A percentile compares a stretch with the other conserved stretches of the same genome.
phyloP scores from a whole-genome alignment of 345 rosid genomes.

The Salix koriyanagi region DNA sequence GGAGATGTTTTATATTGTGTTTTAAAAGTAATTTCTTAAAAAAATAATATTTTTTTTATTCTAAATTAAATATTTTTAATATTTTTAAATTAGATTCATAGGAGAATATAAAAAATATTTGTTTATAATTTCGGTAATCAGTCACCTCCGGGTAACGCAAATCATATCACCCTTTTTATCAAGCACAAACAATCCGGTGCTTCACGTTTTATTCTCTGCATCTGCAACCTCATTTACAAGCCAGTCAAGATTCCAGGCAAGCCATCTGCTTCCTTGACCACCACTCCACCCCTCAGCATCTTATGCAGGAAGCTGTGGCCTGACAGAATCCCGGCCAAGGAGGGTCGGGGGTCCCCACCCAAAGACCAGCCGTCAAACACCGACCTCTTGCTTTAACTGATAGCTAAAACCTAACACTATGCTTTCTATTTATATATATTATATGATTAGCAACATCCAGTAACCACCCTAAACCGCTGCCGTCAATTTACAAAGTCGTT shows the following conservation, averaged over 20 bases:
- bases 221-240: neutral
- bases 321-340: neutral
- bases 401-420: neutral
- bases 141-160: neutral
- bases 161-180: neutral
- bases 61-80: fast-evolving
- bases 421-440: neutral
- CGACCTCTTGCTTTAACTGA: slow-evolving; percentile 7
- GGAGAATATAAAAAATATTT: too few relatives aligned
- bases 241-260: slow-evolving; percentile 3
- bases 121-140: too few relatives aligned
- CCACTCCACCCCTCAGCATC: slow-evolving; percentile 5
- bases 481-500: neutral
- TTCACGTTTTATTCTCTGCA: neutral
- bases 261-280: neutral
- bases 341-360: neutral
- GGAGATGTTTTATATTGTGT: too few relatives aligned
- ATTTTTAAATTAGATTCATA: too few relatives aligned
- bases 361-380: neutral
- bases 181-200: neutral
- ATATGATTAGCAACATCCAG: neutral
- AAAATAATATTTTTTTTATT: too few relatives aligned
- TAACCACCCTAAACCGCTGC: neutral
- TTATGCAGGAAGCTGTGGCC: neutral
- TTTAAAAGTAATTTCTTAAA: too few relatives aligned